A percentile compares a stretch with the other conserved stretches of the same genome.
Conservation (phyloP, 2,329 filamentous ascomycete genomes). For the Stemphylium vesicarium region DNA sequence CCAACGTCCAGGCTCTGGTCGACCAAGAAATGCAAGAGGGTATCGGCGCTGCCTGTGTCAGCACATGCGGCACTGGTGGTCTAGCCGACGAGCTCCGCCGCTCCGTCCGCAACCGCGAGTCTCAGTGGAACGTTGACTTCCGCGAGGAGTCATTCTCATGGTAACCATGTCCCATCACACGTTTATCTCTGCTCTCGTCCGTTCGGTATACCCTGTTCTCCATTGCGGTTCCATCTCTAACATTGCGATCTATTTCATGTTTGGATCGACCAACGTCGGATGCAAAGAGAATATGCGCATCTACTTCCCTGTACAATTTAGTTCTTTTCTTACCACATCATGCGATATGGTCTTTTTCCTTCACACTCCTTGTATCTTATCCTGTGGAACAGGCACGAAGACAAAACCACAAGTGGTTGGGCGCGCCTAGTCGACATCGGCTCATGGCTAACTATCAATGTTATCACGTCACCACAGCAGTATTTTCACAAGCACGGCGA, state of each 20-base stretch:
- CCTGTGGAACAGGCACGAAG: conserved; percentile 19
- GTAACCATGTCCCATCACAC: conserved; percentile 44
- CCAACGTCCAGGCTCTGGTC: conserved; percentile 80
- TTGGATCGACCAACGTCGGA: conserved; percentile 11
- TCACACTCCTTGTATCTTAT: conserved; percentile 27
- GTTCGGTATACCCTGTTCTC: conserved; percentile 25
- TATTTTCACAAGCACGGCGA: conserved; percentile 6
- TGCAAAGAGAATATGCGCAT: conserved; percentile 19
- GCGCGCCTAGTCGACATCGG: background rate
- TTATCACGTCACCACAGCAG: conserved; percentile 20
- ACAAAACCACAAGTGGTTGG: conserved; percentile 15
- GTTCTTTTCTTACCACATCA: conserved; percentile 27
- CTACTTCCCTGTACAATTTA: conserved; percentile 41
- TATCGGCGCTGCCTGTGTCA: conserved; percentile 86
- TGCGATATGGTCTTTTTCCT: conserved; percentile 15
- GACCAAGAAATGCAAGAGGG: conserved; percentile 81
- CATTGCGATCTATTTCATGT: conserved; percentile 11
- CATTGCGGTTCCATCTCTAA: conserved; percentile 13
- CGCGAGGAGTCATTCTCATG: conserved; percentile 78
- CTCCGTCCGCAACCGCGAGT: conserved; percentile 69
- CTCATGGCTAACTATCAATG: conserved; percentile 22
- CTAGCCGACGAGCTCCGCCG: conserved; percentile 76
- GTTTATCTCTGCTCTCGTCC: conserved; percentile 10
- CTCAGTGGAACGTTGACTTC: conserved; percentile 74
- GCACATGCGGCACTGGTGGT: conserved; percentile 76